Evolutionary conservation across 768 basidiomycete species (phyloP), one percentile per base, ranked within the genome.

Genomic region (Rhizopogon roseolus): DNA sequence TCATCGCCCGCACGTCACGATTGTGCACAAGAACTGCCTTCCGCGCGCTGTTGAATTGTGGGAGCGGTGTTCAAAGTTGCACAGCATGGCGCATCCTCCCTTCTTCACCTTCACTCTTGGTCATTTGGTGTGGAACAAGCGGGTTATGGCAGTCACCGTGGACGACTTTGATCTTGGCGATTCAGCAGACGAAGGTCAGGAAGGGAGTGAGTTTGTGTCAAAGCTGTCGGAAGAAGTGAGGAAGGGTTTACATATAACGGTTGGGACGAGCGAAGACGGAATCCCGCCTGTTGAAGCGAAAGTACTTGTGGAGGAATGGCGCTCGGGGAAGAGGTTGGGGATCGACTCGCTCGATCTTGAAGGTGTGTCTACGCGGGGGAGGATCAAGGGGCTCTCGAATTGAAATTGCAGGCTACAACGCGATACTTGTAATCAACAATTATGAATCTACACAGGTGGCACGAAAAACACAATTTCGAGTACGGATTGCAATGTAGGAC

Each of bases 101-200:
- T 55, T 81, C 51, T 90, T 92, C 68, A 69, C 71, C 19, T 84
- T 88, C 58, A 73, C 65, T 32, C 72, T 97, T 13, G 77, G 78
- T 5, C 67, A 76, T 49, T 67, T 96, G 11, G 69, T 94, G 10
- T 93, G 88, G 82, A 81, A 94, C 59, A 79, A 79, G 22, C 71
- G 87, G 28, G 81, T 93, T 6, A 93, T 98, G 90, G 86, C 89
- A 2, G 63, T 90, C 9, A 81, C 84, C 0, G 80, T 97, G 29
- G 84, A 85, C 2, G 75, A 82, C 45, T 55, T 97, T 10, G 54
- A 58, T 6, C 63, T 81, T 3, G 63, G 64, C 2, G 70, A n/a
- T n/a, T 70, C 62, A 8, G 62, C 57, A 27, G 64, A 62, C 13
- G n/a, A 14, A 6, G 64, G 64, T 11, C 70, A 73, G 53, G 71